Evolutionary conservation across 176 grass and related monocot genomes (phyloP), one percentile per base, ranked within the genome.

Genomic region (Oryza rufipogon): DNA sequence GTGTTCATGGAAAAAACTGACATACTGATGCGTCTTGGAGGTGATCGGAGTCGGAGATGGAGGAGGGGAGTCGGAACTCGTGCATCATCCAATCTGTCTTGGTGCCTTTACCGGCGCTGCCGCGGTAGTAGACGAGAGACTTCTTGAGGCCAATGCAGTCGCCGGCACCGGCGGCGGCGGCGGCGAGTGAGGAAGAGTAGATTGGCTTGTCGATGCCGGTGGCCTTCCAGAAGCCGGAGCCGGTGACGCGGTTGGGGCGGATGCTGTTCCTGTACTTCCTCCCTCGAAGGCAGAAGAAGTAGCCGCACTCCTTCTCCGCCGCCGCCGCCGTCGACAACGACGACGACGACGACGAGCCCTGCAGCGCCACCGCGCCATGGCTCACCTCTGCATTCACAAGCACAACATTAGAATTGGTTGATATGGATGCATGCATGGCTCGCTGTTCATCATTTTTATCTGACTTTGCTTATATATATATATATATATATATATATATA

Each of bases 1-100:
- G 26, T 26, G 26, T 26, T 26, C 26, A 26, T 1, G 26, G 1
- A 26, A 26, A 26, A 26, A 26, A 26, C 26, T 16, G 48, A 51
- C 84, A 85, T 20, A 95, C 92, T 42, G 39, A 41, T 41, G 90
- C 87, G 84, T 92, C 92, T 75, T 86, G 92, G 54, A 78, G 47
- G 47, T 44, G 9, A 7, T 71, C 23, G 3, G 38, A 4, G 0
- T 64, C 19, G 3, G 38, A 3, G 0, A 32, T 32, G 30, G 70
- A 34, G 5, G 70, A 34, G 5, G 91, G 93, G 34, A 92, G 93
- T 8, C 93, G 93, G 86, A 92, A 95, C 42, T 95, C 93, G 9
- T 95, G 93, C 93, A 95, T 95, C 93, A 95, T 95, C 93, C 93
- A 95, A 36, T 95, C 93, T 0, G 93, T 95, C 61, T 95, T 95